These are phyloP conservation scores for Fusarium aywerte DNA, from an alignment of 2,329 filamentous ascomycete genomes.

Conservation along the genomic window DNA sequence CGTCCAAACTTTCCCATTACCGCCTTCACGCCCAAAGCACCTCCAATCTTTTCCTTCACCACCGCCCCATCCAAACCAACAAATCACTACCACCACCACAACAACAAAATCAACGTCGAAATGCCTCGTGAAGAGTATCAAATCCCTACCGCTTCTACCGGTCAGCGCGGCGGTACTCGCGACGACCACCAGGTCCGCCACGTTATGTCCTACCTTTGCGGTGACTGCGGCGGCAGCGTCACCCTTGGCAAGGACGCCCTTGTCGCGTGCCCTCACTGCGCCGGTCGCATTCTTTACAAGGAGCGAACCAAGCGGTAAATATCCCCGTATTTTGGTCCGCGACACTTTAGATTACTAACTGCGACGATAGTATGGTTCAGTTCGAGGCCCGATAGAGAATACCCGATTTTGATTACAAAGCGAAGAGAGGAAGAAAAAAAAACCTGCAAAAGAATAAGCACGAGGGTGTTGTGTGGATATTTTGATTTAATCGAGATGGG, in stretches of 20 bases:
- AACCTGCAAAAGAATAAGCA: conserved; percentile 9
- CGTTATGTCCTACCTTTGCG: conserved; percentile 56
- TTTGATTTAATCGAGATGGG: conserved; percentile 38
- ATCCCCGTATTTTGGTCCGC: accelerated
- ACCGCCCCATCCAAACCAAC: neutral
- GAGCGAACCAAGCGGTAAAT: conserved; percentile 94
- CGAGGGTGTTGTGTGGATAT: conserved; percentile 30
- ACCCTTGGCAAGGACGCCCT: conserved; percentile 61
- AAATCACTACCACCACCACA: neutral
- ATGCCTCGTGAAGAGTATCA: conserved; percentile 83
- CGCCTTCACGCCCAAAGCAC: conserved; percentile 41
- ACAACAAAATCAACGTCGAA: conserved; percentile 10
- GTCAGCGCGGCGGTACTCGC: conserved; percentile 56
- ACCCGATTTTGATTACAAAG: conserved; percentile 15
- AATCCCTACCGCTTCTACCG: conserved; percentile 68
- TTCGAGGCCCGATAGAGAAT: conserved; percentile 83
- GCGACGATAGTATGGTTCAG: conserved; percentile 83
- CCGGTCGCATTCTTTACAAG: conserved; percentile 96
- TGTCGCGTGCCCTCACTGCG: conserved; percentile 70
- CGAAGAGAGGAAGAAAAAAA: conserved; percentile 15
- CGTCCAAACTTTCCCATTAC: conserved; percentile 42
- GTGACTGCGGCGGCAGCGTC: conserved; percentile 57
- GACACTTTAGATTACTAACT: conserved; percentile 6
- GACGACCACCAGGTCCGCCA: conserved; percentile 53
- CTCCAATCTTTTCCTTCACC: conserved; percentile 35